Base-by-base conservation (phyloP, 805 yeast genomes). In the Ogataea pini region DNA sequence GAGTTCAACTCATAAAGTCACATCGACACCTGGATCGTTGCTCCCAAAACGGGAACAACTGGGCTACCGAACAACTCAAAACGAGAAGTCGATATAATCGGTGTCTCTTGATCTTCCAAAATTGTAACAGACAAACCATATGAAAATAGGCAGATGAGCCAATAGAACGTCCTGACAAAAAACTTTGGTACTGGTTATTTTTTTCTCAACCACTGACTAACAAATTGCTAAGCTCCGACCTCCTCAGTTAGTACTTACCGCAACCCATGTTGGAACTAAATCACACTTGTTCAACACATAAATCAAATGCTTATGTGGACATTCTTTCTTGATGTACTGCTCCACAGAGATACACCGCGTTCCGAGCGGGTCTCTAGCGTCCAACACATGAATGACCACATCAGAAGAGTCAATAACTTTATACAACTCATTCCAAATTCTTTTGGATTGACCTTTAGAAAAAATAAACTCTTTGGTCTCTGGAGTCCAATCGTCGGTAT, bases 221-320 rank as follows among this genome's bases (percentile, higher is more conserved):
- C 49, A 50, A 52, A 56, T 44, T 28, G 32, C 17, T 13, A 16
- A 7, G 17, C 24, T 17, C 12, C 10, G 4, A 3, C 24, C 24
- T 18, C 42, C 25, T 22, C 22, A 17, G 4, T 27, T 2, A 76
- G 65, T 70, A 90, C 98, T 80, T 89, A 91, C 98, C 63, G 98
- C 97, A 63, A 89, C 97, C 97, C 98, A 92, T 40, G 97, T 92
- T 55, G 99, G 99, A 44, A 92, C 97, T 63, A 92, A 82, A 76
- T 92, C 99, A 80, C 97, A 91, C 78, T 92, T 92, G 80, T 92
- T 92, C 71, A 92, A 74, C 48, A 94, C 96, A 66, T 86, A 91
- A 58, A 92, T 86, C 73, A 92, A 77, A 76, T 94, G 99, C 72
- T 92, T 92, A 67, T 94, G 99, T 12, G 98, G 89, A 64, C 96